Evolutionary conservation across 768 basidiomycete species (phyloP).

Genomic region (Hysterangium stoloniferum): DNA sequence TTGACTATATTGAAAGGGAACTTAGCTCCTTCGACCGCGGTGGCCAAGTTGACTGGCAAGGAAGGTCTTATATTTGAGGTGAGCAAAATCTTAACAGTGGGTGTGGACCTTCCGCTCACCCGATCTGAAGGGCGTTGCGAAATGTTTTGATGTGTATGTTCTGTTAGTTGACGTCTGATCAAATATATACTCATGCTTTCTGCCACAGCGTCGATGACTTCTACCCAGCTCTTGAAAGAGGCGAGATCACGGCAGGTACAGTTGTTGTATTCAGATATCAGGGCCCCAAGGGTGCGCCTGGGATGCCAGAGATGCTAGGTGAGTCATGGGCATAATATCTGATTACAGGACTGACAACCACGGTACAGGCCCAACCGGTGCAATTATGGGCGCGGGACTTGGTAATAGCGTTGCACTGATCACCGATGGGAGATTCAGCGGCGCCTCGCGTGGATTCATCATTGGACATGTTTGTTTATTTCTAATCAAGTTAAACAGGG

Average conservation of each 20-base stretch:
- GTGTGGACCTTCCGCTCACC: background rate
- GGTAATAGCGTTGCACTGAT: slow-evolving; percentile 72
- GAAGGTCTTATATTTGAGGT: slow-evolving; percentile 83
- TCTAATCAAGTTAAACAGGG: background rate
- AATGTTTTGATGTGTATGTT: slow-evolving; percentile 64
- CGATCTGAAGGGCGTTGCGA: slow-evolving; percentile 52
- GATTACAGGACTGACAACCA: background rate
- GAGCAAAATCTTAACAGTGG: slow-evolving; percentile 11
- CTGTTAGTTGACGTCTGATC: background rate
- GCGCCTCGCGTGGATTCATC: slow-evolving; percentile 64
- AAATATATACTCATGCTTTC: background rate
- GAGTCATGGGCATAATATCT: slow-evolving; percentile 9
- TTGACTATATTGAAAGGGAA: slow-evolving; percentile 85
- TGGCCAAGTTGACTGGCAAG: slow-evolving; percentile 91
- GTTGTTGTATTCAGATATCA: slow-evolving; percentile 82
- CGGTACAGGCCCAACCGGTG: slow-evolving; percentile 62
- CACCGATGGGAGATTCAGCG: slow-evolving; percentile 87
- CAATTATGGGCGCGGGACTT: slow-evolving; percentile 78
- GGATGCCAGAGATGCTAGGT: slow-evolving; percentile 77
- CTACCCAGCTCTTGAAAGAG: slow-evolving; percentile 63
- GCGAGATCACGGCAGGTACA: slow-evolving; percentile 68
- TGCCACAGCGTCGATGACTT: slow-evolving; percentile 53
- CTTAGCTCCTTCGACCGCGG: slow-evolving; percentile 77
- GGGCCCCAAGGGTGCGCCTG: slow-evolving; percentile 87
- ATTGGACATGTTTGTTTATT: slow-evolving; percentile 28